These are phyloP conservation scores for Conticribra weissflogii DNA, from an alignment of 108 stramenopile genomes.

Conservation along the genomic window DNA sequence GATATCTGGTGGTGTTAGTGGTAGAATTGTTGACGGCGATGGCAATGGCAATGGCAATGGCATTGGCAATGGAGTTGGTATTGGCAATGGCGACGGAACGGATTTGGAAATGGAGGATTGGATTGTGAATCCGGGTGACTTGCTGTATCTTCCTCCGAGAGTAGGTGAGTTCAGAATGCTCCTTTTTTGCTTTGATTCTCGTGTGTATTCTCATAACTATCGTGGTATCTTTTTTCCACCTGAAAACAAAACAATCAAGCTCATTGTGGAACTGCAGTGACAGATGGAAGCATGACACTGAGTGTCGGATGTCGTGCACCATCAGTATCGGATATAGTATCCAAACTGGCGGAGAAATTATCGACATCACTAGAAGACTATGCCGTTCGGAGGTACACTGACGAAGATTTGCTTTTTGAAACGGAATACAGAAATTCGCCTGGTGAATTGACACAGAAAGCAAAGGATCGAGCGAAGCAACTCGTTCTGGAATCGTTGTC, in stretches of 20 bases:
- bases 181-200: neutral
- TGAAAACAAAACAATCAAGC: slow-evolving; percentile 26
- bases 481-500: slow-evolving; percentile 64
- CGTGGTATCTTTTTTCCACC: neutral
- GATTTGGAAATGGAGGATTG: slow-evolving; percentile 44
- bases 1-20: slow-evolving; percentile 11
- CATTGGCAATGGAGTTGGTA: no score
- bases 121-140: slow-evolving; percentile 82
- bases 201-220: neutral
- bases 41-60: no score
- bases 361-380: slow-evolving; percentile 36
- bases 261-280: slow-evolving; percentile 82
- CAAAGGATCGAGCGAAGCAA: slow-evolving; percentile 60
- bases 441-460: slow-evolving; percentile 46
- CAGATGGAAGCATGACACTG: slow-evolving; percentile 80
- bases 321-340: slow-evolving; percentile 74
- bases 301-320: slow-evolving; percentile 88
- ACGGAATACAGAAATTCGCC: neutral
- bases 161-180: slow-evolving; percentile 26
- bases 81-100: no score
- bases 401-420: slow-evolving; percentile 38
- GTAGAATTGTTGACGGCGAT: no score
- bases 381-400: slow-evolving; percentile 54
- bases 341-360: slow-evolving; percentile 63
- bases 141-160: slow-evolving; percentile 93